Evolutionary conservation across 768 basidiomycete species (phyloP).

Genomic region (Russula ochroleuca): DNA sequence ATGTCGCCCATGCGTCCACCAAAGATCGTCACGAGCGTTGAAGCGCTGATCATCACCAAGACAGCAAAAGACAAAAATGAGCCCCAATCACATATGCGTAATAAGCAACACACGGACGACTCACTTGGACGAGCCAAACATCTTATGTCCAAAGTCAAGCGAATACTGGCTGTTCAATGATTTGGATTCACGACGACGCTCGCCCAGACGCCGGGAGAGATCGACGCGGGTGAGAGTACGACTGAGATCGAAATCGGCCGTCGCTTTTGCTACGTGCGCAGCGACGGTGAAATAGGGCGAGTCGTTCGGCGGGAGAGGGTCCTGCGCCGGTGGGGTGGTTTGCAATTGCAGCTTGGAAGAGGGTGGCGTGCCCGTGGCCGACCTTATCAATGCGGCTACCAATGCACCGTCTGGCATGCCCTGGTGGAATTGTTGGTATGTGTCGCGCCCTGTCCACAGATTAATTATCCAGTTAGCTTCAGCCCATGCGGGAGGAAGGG

Average conservation of each 20-base stretch:
- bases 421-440: conserved; percentile 48
- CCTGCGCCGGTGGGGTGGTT: background rate
- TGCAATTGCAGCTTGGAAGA: background rate
- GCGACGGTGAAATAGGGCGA: conserved; percentile 17
- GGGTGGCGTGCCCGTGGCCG: conserved; percentile 53
- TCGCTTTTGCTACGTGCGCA: conserved; percentile 9
- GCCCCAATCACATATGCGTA: background rate
- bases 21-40: conserved; percentile 60
- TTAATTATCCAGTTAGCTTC: background rate
- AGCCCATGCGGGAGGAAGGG: background rate
- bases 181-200: conserved; percentile 57
- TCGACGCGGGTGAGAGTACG: conserved; percentile 52
- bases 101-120: conserved; percentile 33
- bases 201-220: conserved; percentile 51
- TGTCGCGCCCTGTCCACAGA: conserved; percentile 48
- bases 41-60: conserved; percentile 40
- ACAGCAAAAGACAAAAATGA: background rate
- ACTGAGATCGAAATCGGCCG: conserved; percentile 16
- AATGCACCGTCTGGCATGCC: conserved; percentile 43
- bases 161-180: conserved; percentile 55
- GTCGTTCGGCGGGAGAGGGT: conserved; percentile 10
- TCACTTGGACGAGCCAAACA: conserved; percentile 66
- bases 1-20: conserved; percentile 59
- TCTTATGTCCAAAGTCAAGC: conserved; percentile 47
- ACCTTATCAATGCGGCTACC: conserved; percentile 53